These are phyloP conservation scores for Cucumis variabilis DNA, from an alignment of 331 rosid species.

Conservation along the genomic window DNA sequence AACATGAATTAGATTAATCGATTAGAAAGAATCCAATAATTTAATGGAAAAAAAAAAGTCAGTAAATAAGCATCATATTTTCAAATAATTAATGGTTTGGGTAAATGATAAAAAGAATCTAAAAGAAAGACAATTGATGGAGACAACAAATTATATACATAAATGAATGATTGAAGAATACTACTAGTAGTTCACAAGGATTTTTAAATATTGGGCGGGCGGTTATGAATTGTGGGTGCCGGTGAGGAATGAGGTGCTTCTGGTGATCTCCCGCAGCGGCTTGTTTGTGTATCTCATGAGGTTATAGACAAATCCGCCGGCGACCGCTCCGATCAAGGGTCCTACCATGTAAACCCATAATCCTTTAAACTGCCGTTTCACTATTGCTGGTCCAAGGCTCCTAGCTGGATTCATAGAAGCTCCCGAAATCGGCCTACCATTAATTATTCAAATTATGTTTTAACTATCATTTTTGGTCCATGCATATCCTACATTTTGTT, in stretches of 20 bases:
- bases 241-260: slow-evolving; percentile 8
- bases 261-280: slow-evolving; percentile 38
- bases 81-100: not conserved
- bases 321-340: slow-evolving; percentile 57
- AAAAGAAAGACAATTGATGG: not conserved
- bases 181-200: too few relatives aligned
- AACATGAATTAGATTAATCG: not conserved
- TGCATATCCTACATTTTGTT: too few relatives aligned
- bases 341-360: slow-evolving; percentile 66
- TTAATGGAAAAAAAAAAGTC: not conserved
- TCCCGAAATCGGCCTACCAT: slow-evolving; percentile 60
- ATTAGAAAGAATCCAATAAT: not conserved
- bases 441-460: not conserved
- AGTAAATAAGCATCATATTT: not conserved
- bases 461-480: not conserved
- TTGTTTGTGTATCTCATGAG: slow-evolving; percentile 55
- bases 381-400: slow-evolving; percentile 73
- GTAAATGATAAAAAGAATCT: not conserved
- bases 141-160: not conserved
- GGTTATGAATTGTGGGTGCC: not conserved
- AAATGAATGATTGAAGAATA: not conserved
- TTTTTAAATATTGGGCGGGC: not conserved
- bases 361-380: slow-evolving; percentile 49
- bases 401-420: slow-evolving; percentile 87
- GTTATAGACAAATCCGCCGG: slow-evolving; percentile 59